Conservation (phyloP, 2,329 filamentous ascomycete species). For the Apiospora rasikravindrae region DNA sequence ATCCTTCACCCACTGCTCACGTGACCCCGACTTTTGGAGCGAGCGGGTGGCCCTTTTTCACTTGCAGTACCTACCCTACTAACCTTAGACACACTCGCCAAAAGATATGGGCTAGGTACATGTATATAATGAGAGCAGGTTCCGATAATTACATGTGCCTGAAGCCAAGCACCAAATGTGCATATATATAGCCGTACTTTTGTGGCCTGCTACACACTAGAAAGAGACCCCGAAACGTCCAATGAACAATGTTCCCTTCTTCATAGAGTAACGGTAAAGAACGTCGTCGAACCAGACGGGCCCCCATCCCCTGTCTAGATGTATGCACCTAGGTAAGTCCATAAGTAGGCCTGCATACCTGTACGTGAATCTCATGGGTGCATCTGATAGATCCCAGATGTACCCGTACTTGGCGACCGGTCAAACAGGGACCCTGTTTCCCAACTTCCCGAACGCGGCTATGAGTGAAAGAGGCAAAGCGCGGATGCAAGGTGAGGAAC, state of each 20-base stretch:
- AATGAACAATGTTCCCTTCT: not conserved
- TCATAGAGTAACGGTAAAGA: not conserved
- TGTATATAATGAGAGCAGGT: not conserved
- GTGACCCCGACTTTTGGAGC: not conserved
- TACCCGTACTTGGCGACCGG: not conserved
- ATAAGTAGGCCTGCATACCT: not conserved
- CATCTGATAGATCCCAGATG: not conserved
- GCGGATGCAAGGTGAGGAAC: not conserved
- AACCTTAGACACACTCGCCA: no score
- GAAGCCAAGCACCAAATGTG: not conserved
- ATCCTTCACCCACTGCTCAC: not conserved
- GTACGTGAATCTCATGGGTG: not conserved
- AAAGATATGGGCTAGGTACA: no score
- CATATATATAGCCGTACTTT: not conserved
- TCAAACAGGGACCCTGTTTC: conserved; percentile 5
- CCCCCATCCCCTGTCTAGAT: not conserved
- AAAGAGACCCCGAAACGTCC: not conserved
- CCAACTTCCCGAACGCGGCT: conserved; percentile 4
- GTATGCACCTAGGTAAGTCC: not conserved
- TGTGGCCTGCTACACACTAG: not conserved
- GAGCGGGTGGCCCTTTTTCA: no score
- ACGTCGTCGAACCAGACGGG: not conserved
- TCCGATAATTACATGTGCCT: not conserved
- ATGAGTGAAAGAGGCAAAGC: conserved; percentile 16
- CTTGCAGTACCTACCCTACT: no score